These are phyloP conservation scores for Periconia sp. DNA, from an alignment of 2,329 filamentous ascomycete genomes.

Conservation along the genomic window DNA sequence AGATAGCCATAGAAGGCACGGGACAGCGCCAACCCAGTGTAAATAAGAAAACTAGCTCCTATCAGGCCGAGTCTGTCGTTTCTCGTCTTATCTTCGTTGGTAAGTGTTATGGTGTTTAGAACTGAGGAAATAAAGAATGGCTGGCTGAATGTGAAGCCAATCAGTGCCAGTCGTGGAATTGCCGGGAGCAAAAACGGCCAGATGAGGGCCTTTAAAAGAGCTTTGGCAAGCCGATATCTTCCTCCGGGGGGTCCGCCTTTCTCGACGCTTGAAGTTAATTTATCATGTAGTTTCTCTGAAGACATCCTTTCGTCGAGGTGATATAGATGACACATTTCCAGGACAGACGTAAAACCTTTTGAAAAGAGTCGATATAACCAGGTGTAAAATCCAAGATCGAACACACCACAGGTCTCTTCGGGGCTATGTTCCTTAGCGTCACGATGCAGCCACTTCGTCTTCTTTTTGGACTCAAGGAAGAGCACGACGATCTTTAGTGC, in stretches of 20 bases:
- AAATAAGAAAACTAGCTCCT: constrained; percentile 17
- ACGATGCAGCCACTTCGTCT: constrained; percentile 30
- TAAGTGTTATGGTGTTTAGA: no score
- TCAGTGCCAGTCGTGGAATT: constrained; percentile 24
- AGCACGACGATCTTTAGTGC: constrained; percentile 24
- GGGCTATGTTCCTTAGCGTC: constrained; percentile 32
- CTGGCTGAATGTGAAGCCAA: constrained; percentile 35
- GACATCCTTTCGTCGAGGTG: constrained; percentile 24
- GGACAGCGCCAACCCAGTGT: constrained; percentile 10
- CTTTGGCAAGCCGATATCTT: constrained; percentile 25
- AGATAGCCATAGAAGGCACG: constrained; percentile 6
- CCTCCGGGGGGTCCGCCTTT: constrained; percentile 15
- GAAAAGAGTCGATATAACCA: constrained; percentile 45
- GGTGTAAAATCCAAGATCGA: constrained; percentile 41
- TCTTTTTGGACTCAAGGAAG: constrained; percentile 28
- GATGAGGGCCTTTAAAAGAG: constrained; percentile 26
- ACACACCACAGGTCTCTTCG: constrained; percentile 43
- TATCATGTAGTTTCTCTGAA: constrained; percentile 18
- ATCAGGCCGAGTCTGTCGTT: constrained; percentile 23
- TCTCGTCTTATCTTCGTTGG: no score
- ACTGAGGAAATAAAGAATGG: constrained; percentile 34
- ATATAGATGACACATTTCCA: constrained; percentile 38
- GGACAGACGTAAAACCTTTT: constrained; percentile 31
- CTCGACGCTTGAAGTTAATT: constrained; percentile 16
- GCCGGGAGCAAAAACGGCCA: constrained; percentile 28